Evolutionary conservation across 2,329 filamentous ascomycete genomes (phyloP), one percentile per base, ranked within the genome.

Genomic region (Akanthomyces dipterigenus): DNA sequence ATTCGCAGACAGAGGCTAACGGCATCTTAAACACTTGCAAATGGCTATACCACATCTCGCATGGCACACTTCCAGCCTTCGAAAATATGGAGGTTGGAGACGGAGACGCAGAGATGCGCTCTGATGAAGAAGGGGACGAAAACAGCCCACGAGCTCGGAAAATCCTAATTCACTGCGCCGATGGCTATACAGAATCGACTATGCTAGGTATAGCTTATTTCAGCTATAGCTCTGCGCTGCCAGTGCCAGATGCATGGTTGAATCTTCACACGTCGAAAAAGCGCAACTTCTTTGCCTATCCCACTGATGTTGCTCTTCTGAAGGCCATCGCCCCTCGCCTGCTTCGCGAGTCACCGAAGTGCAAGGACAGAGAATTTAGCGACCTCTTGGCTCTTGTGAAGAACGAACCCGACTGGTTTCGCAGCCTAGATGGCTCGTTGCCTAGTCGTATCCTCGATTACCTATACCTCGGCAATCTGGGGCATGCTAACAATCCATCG

Each of bases 201-300:
- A 82, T 99, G 73, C 81, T 99, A 20, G 91, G 85, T 2, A 85
- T 99, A 43, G 91, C 93, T 11, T 99, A 99, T 74, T 91, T 88
- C 71, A 96, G 96, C 82, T 99, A 92, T 74, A 91, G 90, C 59
- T 91, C 95, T 64, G 91, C 91, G 7, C 80, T 86, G 12, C 83
- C 93, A 0, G 83, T 93, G 0, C 89, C 93, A 31, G 86, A 92
- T 61, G 93, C 95, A 9, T 98, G 93, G 93, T 80, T 98, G 11
- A 82, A 86, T 63, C 79, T 99, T 54, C 95, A 99, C 72, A 87
- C 87, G 12, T 82, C 86, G 14, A 91, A 89, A 72, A 81, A 85
- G 61, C 89, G 95, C 63, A 98, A 99, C 71, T 97, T 98, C 77
- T 99, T 99, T 71, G 92, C 95, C 0, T 98, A 98, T 67, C 89